Conservation (phyloP, 2,329 filamentous ascomycete genomes). For the Ceratocystiopsis brevicomis region DNA sequence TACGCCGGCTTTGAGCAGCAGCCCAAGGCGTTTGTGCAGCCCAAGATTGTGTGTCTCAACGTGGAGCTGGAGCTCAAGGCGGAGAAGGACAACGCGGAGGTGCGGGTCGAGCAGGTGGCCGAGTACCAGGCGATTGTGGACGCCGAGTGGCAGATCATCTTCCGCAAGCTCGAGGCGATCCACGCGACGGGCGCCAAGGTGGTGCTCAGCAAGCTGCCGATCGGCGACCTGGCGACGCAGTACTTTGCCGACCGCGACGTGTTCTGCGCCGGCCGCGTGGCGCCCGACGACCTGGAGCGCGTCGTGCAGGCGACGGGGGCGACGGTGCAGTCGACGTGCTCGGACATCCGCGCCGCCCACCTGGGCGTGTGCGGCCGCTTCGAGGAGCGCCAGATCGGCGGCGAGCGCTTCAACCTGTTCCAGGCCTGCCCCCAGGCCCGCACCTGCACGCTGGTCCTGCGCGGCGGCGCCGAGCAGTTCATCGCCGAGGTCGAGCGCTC, state of each 20-base stretch:
- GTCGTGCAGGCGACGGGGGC: constrained; percentile 90
- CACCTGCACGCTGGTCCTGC: constrained; percentile 88
- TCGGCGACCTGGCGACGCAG: constrained; percentile 93
- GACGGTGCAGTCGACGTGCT: constrained; percentile 86
- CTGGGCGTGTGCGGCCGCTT: constrained; percentile 80
- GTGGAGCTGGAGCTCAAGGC: constrained; percentile 97
- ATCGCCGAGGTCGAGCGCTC: constrained; percentile 97
- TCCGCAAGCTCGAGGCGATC: constrained; percentile 92
- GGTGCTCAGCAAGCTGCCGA: constrained; percentile 88
- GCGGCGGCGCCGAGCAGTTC: constrained; percentile 95
- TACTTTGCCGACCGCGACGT: constrained; percentile 95
- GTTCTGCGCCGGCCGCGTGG: constrained; percentile 91
- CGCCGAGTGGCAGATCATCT: constrained; percentile 99
- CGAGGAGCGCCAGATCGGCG: constrained; percentile 91
- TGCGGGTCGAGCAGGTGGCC: constrained; percentile 92
- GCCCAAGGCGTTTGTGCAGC: constrained; percentile 83
- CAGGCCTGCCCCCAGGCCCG: constrained; percentile 88
- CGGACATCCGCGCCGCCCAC: constrained; percentile 75
- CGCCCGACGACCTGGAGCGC: constrained; percentile 83
- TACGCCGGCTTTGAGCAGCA: constrained; percentile 99
- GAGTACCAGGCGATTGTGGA: constrained; percentile 99
- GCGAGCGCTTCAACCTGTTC: constrained; percentile 97
- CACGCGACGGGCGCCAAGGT: constrained; percentile 93
- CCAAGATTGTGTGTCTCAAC: constrained; percentile 93
- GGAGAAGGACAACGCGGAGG: constrained; percentile 97